Evolutionary conservation across 495 filamentous ascomycete genomes (phyloP).

Genomic region (Hyaloscypha finlandica): DNA sequence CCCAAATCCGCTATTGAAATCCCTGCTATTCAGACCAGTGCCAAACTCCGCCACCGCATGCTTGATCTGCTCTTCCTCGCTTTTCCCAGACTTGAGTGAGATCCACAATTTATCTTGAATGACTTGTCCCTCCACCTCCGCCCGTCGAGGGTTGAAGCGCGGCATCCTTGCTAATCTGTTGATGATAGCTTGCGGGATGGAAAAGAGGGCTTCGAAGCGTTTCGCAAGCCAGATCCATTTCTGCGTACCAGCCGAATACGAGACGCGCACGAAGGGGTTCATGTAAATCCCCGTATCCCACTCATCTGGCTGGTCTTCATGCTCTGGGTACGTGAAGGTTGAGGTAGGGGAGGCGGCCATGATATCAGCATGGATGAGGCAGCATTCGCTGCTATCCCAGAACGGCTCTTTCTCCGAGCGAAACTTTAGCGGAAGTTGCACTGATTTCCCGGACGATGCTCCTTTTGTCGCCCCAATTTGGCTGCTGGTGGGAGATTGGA

Average conservation of each 20-base stretch:
- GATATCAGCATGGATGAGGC: conserved; percentile 75
- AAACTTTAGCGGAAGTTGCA: conserved; percentile 57
- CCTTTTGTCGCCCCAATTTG: conserved; percentile 17
- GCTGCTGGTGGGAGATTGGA: conserved; percentile 37
- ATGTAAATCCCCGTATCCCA: conserved; percentile 63
- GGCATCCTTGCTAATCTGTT: conserved; percentile 56
- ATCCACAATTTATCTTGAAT: conserved; percentile 59
- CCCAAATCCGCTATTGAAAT: conserved; percentile 47
- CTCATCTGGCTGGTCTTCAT: conserved; percentile 21
- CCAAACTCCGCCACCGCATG: conserved; percentile 19
- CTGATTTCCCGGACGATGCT: not conserved
- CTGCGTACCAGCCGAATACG: conserved; percentile 57
- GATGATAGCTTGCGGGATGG: conserved; percentile 53
- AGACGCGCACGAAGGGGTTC: conserved; percentile 72
- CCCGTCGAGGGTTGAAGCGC: conserved; percentile 57
- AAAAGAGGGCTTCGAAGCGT: conserved; percentile 61
- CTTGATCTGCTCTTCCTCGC: conserved; percentile 34
- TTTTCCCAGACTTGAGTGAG: conserved; percentile 10
- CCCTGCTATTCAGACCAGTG: conserved; percentile 40
- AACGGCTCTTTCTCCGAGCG: conserved; percentile 56
- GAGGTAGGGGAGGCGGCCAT: conserved; percentile 37
- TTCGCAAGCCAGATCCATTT: conserved; percentile 56
- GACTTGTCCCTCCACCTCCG: conserved; percentile 53
- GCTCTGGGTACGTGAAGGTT: not conserved
- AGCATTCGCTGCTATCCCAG: conserved; percentile 82